Base-by-base conservation (phyloP, 176 grass and related monocot species). In the maize (Zea mays) region DNA sequence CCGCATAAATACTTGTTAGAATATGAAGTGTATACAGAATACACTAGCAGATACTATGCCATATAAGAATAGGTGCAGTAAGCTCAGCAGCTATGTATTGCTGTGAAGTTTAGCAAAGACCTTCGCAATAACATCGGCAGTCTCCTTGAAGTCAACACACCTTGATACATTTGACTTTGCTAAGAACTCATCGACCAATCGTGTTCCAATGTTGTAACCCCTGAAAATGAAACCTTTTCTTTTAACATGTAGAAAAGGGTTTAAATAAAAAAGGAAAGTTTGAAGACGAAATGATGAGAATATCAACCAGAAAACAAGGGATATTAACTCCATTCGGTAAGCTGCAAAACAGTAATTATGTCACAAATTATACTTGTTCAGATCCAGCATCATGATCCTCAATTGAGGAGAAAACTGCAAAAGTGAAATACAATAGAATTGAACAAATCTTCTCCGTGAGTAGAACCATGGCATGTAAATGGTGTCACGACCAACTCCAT, bases 101-200 rank as follows among this genome's bases (percentile, higher is more conserved):
- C 8, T 20, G 55, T 21, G 17, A 57, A 57, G 55, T 57, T 57
- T 57, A 76, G 65, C 3, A 55, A 65, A 75, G 19, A 99, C 96
- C 96, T 95, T 99, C 9, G 96, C 96, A 20, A 99, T 99, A 54
- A 92, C 90, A 89, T 99, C 92, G 5, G 92, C 90, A 72, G 96
- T 99, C 75, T 99, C 96, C 82, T 90, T 99, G 83, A 99, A 99
- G 78, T 99, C 96, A 60, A 89, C 96, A 83, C 96, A 99, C 61
- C 72, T 90, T 52, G 92, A 99, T 37, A 99, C 87, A 83, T 95
- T 95, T 55, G 96, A 99, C 75, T 99, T 99, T 43, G 96, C 85
- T 68, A 99, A 77, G 82, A 99, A 99, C 68, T 99, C 96, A 72
- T 99, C 96, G 7, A 99, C 89, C 83, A 99, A 87, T 64, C 92